phyloP scores from a whole-genome alignment of 2,329 filamentous ascomycete genomes.

The Cytospora paraplurivora region DNA sequence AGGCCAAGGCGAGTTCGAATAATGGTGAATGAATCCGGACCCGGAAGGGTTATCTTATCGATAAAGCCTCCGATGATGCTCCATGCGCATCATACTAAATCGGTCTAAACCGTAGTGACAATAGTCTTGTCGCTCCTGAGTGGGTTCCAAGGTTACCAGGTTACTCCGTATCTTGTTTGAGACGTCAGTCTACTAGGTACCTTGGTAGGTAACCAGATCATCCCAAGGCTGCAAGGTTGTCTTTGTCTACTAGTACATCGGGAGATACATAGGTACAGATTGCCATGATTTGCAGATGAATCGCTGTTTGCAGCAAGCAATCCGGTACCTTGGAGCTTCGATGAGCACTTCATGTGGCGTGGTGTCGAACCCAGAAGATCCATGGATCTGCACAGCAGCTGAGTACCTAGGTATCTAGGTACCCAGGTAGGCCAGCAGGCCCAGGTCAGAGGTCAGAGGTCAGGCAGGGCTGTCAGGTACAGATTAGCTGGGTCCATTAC shows the following conservation, averaged over 20 bases:
- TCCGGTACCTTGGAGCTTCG: not conserved
- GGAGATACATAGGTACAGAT: no score
- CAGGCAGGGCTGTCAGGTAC: not conserved
- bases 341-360: not conserved
- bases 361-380: not conserved
- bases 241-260: no score
- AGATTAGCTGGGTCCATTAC: slow-evolving; percentile 3
- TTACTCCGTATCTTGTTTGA: not conserved
- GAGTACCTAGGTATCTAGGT: not conserved
- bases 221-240: no score
- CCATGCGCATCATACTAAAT: slow-evolving; percentile 5
- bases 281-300: no score
- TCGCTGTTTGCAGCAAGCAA: no score
- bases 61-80: slow-evolving; percentile 12
- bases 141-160: no score
- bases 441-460: no score
- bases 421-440: not conserved
- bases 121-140: not conserved
- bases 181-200: not conserved
- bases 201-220: not conserved
- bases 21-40: slow-evolving; percentile 13
- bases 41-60: slow-evolving; percentile 13
- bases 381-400: no score
- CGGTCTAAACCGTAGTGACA: not conserved
- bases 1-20: slow-evolving; percentile 11